Base-by-base conservation (phyloP, 306 rosid species). In the Inga laurina region DNA sequence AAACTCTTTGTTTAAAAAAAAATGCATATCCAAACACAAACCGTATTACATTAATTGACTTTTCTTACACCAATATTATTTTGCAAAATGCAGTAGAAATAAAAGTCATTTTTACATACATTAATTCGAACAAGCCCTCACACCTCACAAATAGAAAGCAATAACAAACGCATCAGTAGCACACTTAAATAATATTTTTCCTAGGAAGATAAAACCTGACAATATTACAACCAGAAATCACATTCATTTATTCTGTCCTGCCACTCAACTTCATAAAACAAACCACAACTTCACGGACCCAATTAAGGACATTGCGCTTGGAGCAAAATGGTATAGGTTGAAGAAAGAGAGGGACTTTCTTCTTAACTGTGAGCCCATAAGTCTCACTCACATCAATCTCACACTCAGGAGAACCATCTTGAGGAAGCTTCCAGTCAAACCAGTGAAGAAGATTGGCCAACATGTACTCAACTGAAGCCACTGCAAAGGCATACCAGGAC, bases 351-450 rank as follows among this genome's bases (percentile, higher is more conserved):
- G 85, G 91, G 13, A 18, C 14, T 67, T 82, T 84, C 80, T 76
- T 88, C 8, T 12, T 35, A 8, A 86, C 72, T 0, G 62, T 80
- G 13, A 84, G 21, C 27, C 86, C 83, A 18, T 11, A 70, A 1
- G 32, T 41, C 76, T 72, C 76, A 72, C 12, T 22, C 35, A 45
- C 45, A 39, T 72, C 76, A 2, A 43, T 72, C 52, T 79, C 72
- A 34, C 34, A 37, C 41, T 5, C 18, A 18, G 9, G 21, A 7
- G 3, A 67, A 16, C 43, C 75, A n/a, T 10, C 45, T 30, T 34
- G 69, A 18, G 83, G 67, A n/a, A 82, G 73, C 65, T 80, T 76
- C 91, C 89, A 88, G 32, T 84, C 90, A 71, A 90, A 90, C 88
- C 86, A 86, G 51, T 84, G 72, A n/a, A n/a, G n/a, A n/a, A n/a